Evolutionary conservation across 2,329 filamentous ascomycete genomes (phyloP), one percentile per base, ranked within the genome.

Genomic region (Bipolaris cookei): DNA sequence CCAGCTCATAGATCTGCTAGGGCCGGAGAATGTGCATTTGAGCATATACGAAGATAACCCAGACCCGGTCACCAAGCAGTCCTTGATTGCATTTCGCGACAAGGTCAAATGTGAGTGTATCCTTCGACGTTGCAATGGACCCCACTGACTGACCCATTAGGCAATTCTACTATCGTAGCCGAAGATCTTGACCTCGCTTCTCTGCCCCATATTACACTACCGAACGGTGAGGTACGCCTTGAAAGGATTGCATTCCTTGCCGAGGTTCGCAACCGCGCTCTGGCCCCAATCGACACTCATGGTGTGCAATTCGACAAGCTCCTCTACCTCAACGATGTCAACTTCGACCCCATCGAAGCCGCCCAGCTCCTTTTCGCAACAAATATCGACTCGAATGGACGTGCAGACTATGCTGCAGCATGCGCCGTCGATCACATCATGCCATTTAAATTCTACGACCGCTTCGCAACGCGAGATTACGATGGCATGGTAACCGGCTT

Each of bases 211-310:
- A 78, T 90, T 43, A 83, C 79, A 2, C 78, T 90, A 34, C 87
- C 88, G 2, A 85, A 84, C 55, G 88, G 88, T 0, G 81, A 83
- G 37, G 78, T 79, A 38, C 83, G 86, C n/a, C 80, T 88, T 35
- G 91, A 91, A 73, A 84, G 90, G n/a, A 87, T 92, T 41, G 84
- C 87, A 28, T 92, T 88, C 73, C 80, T 92, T 18, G 88, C 90
- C 11, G 86, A 89, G 70, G 86, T 91, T 47, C 84, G 90, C 47
- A 92, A 92, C 72, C 83, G 85, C 43, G 89, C 88, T 0, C 75
- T 92, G 21, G 78, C 81, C 35, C 89, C 89, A 0, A 79, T 92
- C 10, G 82, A 87, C 39, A 78, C 79, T 14, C 70, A 73, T 18
- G 73, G 73, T 46, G 50, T 90, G 81, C 67, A 82, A 85, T 87